A percentile compares a stretch with the other conserved stretches of the same genome.
These are phyloP conservation scores for Tetracladium setigerum DNA, from an alignment of 495 filamentous ascomycete genomes.

Conservation along the genomic window DNA sequence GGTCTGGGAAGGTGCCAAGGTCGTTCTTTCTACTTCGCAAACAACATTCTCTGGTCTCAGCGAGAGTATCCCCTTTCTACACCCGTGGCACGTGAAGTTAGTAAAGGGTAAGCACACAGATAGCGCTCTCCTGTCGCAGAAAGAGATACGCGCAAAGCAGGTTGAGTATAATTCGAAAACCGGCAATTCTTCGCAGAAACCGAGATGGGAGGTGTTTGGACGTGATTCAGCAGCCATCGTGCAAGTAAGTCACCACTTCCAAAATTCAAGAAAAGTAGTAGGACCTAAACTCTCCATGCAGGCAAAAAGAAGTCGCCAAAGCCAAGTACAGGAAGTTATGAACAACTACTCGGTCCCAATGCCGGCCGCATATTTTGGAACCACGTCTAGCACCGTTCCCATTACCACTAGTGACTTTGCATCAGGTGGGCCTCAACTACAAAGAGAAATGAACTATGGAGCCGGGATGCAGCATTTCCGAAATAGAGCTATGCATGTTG, in stretches of 20 bases:
- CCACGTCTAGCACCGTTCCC: too few relatives aligned
- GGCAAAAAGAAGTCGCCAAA: background rate
- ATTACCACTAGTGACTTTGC: background rate
- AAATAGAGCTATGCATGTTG: too few relatives aligned
- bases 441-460: background rate
- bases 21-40: constrained; percentile 63
- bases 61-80: constrained; percentile 49
- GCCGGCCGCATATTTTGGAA: too few relatives aligned
- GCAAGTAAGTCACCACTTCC: background rate
- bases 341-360: background rate
- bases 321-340: background rate
- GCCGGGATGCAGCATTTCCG: too few relatives aligned
- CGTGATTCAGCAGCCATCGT: constrained; percentile 5
- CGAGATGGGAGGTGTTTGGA: constrained; percentile 29
- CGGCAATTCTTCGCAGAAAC: constrained; percentile 18
- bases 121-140: constrained; percentile 5
- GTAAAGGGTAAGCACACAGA: constrained; percentile 16
- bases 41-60: constrained; percentile 53
- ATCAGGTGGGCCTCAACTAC: too few relatives aligned
- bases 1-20: constrained; percentile 57
- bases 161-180: constrained; percentile 18
- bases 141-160: constrained; percentile 7
- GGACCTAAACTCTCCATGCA: background rate
- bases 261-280: background rate
- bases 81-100: constrained; percentile 52